Percentiles rank a stretch among this genome's conserved stretches.
phyloP scores from a whole-genome alignment of 129 eudicot species.

The Artemisia tridentata region DNA sequence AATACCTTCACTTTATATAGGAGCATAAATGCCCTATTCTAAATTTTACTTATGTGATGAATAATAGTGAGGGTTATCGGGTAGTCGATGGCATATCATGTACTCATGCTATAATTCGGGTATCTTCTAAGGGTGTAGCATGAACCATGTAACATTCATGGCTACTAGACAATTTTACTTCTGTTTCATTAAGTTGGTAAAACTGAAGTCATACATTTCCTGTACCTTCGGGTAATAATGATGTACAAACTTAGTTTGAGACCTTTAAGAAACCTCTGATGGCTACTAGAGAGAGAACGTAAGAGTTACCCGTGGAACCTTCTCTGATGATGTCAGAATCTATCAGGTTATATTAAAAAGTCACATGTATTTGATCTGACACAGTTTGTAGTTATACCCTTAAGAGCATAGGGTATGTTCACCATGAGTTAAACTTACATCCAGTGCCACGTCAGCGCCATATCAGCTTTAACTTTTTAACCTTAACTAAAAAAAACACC shows the following conservation, averaged over 20 bases:
- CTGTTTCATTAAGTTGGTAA: too few relatives aligned
- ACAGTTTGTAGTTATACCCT: not conserved
- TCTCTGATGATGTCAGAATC: not conserved
- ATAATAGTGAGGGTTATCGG: not conserved
- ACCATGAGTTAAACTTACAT: too few relatives aligned
- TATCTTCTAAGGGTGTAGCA: too few relatives aligned
- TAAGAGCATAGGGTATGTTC: too few relatives aligned
- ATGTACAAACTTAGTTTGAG: not conserved
- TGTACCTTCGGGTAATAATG: not conserved
- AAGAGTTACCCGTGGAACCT: not conserved
- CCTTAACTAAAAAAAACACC: too few relatives aligned
- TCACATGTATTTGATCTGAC: not conserved
- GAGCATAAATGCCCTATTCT: too few relatives aligned
- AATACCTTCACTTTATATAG: not conserved
- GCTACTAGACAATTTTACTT: too few relatives aligned
- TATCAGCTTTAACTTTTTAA: too few relatives aligned
- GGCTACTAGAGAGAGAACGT: not conserved
- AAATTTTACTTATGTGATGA: not conserved
- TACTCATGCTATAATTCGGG: too few relatives aligned
- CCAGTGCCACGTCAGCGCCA: too few relatives aligned
- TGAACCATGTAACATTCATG: too few relatives aligned
- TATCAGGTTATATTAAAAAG: not conserved
- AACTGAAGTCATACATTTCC: too few relatives aligned
- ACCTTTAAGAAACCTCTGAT: not conserved
- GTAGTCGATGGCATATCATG: not conserved